A percentile compares a stretch with the other conserved stretches of the same genome.
These are phyloP conservation scores for Stephanocyclus meneghinianus DNA, from an alignment of 352 stramenopile genomes.

Conservation along the genomic window DNA sequence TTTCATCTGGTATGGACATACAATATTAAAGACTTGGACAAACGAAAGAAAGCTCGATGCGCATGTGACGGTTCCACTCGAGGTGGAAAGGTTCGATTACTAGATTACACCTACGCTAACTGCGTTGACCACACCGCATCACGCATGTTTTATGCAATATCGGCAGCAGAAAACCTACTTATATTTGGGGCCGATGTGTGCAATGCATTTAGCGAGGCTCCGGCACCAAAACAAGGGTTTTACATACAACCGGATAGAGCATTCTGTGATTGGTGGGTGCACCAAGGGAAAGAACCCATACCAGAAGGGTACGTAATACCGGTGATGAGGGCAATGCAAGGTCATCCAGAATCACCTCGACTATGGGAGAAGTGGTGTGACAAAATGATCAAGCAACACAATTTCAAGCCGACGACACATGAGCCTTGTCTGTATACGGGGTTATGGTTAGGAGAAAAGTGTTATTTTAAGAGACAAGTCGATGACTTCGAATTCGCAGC, in stretches of 20 bases:
- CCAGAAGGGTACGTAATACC: conserved; percentile 26
- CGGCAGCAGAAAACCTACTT: not conserved
- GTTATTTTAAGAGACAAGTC: conserved; percentile 17
- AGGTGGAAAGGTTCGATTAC: conserved; percentile 14
- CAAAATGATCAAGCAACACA: conserved; percentile 16
- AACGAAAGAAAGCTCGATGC: no score
- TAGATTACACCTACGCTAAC: conserved; percentile 35
- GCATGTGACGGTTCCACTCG: not conserved
- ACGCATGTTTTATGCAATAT: not conserved
- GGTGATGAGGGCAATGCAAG: conserved; percentile 43
- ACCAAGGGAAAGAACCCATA: not conserved
- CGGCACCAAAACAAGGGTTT: no score
- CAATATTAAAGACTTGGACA: no score
- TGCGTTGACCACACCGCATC: conserved; percentile 33
- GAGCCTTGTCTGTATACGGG: conserved; percentile 2
- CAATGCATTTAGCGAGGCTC: no score
- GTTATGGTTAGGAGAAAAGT: conserved; percentile 16
- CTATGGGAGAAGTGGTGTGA: not conserved
- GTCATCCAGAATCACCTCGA: conserved; percentile 45
- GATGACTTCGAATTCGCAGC: not conserved
- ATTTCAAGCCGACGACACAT: conserved; percentile 37
- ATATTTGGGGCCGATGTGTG: no score
- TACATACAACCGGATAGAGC: conserved; percentile 12
- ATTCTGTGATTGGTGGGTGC: conserved; percentile 35
- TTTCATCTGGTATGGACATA: not conserved